A percentile compares a stretch with the other conserved stretches of the same genome.
These are phyloP conservation scores for Rhinocladiella mackenziei DNA, from an alignment of 2,329 filamentous ascomycete species.

Conservation along the genomic window DNA sequence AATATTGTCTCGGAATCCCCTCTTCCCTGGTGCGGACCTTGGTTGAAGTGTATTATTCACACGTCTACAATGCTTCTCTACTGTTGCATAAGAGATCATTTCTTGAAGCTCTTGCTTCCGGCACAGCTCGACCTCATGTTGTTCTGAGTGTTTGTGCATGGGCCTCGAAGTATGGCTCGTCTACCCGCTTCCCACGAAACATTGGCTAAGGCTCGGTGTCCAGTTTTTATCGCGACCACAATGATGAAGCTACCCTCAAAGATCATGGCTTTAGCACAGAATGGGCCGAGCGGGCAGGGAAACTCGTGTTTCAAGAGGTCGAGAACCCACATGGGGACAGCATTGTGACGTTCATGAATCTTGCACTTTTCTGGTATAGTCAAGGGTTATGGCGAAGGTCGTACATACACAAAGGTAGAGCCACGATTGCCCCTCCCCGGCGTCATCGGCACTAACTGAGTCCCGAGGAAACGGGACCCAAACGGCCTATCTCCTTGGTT, in stretches of 20 bases:
- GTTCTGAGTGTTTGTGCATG: slow-evolving; percentile 13
- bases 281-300: slow-evolving; percentile 15
- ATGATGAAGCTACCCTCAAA: slow-evolving; percentile 1
- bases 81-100: slow-evolving; percentile 6
- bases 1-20: slow-evolving; percentile 12
- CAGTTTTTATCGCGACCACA: slow-evolving; percentile 10
- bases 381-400: slow-evolving; percentile 17
- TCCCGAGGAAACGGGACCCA: slow-evolving; percentile 9
- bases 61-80: slow-evolving; percentile 16
- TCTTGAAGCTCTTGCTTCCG: slow-evolving; percentile 1
- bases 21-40: slow-evolving; percentile 2
- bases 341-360: slow-evolving; percentile 14
- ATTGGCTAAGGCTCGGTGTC: background rate
- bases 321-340: slow-evolving; percentile 14
- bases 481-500: slow-evolving; percentile 10
- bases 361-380: slow-evolving; percentile 19
- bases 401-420: slow-evolving; percentile 16
- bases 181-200: background rate
- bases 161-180: slow-evolving; percentile 5
- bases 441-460: background rate
- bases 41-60: slow-evolving; percentile 12
- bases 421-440: background rate
- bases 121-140: slow-evolving; percentile 4
- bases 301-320: slow-evolving; percentile 13
- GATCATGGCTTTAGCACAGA: slow-evolving; percentile 10